Base-by-base conservation (phyloP, 495 filamentous ascomycete genomes). In the Hypomontagnella submonticulosa region DNA sequence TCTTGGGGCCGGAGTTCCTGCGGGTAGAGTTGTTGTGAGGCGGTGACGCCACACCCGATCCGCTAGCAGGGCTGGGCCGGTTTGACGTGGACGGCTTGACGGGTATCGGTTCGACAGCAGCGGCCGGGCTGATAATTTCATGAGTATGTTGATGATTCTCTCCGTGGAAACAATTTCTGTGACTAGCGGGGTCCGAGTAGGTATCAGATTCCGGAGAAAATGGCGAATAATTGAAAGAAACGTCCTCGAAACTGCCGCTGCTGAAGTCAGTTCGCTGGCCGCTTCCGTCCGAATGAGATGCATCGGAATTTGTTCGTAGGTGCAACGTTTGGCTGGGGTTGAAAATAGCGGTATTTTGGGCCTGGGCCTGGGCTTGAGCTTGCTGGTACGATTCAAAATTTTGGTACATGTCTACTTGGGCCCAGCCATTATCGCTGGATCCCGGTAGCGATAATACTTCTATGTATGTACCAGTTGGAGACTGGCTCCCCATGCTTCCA, bases 401-500 rank as follows among this genome's bases (percentile, higher is more conserved):
- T 3, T 75, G 79, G 52, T 80, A 83, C 55, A 80, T 71, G 61
- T 94, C 90, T 13, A 95, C 85, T 18, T 85, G 82, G 43, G 82
- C 85, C 93, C 92, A 97, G 37, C 91, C 91, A 72, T 91, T 90
- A 63, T 96, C 92, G 74, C 90, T 93, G 9, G 91, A 91, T 63
- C 84, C 86, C 18, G 85, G 83, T 32, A 95, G 78, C 11, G 93
- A 97, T 20, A 92, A 79, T 37, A 94, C 90, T 76, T 96, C 92
- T 6, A 96, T 76, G 73, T 89, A 91, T 36, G 89, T 92, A 59
- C 90, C 89, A 0, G 89, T 92, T 6, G 93, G 92, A 47, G 92
- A 96, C 72, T 88, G 87, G 75, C 89, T 90, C 44, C 87, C 88
- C n/a, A 90, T 61, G 48, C 81, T 85, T 63, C 84, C 83, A 18